These are phyloP conservation scores for Talaromyces proteolyticus DNA, from an alignment of 495 filamentous ascomycete genomes.

Conservation along the genomic window DNA sequence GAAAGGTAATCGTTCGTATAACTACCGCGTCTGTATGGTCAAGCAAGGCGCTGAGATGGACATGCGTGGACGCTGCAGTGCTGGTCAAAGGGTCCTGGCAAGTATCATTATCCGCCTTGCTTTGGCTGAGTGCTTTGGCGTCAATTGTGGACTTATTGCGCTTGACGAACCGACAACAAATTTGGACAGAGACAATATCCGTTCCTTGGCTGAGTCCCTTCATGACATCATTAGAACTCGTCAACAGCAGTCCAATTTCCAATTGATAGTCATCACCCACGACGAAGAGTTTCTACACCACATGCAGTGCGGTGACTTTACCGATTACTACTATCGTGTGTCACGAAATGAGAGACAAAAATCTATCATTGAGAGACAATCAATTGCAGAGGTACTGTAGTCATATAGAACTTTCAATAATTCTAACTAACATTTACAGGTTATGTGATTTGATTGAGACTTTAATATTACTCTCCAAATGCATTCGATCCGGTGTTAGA, in stretches of 20 bases:
- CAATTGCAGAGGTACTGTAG: conserved; percentile 46
- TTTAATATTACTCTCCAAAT: no score
- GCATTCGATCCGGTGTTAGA: no score
- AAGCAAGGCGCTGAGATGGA: conserved; percentile 98
- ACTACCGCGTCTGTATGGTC: conserved; percentile 98
- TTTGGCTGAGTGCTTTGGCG: conserved; percentile 92
- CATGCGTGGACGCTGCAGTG: conserved; percentile 96
- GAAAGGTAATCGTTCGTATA: conserved; percentile 79
- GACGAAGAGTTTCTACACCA: conserved; percentile 92
- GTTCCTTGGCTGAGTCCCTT: conserved; percentile 74
- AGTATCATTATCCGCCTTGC: conserved; percentile 97
- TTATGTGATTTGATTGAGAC: neutral
- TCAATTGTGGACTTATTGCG: conserved; percentile 93
- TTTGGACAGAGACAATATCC: conserved; percentile 90
- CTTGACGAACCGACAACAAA: conserved; percentile 99
- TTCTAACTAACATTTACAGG: neutral
- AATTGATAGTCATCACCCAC: conserved; percentile 97
- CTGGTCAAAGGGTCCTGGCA: conserved; percentile 92
- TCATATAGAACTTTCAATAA: neutral
- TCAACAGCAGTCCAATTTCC: conserved; percentile 87
- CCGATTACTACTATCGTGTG: conserved; percentile 85
- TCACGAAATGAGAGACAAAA: conserved; percentile 80
- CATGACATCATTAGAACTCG: conserved; percentile 82
- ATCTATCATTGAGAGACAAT: conserved; percentile 73
- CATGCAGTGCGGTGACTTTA: conserved; percentile 94